phyloP scores from a whole-genome alignment of 768 basidiomycete species.

The Termitomyces sp. region DNA sequence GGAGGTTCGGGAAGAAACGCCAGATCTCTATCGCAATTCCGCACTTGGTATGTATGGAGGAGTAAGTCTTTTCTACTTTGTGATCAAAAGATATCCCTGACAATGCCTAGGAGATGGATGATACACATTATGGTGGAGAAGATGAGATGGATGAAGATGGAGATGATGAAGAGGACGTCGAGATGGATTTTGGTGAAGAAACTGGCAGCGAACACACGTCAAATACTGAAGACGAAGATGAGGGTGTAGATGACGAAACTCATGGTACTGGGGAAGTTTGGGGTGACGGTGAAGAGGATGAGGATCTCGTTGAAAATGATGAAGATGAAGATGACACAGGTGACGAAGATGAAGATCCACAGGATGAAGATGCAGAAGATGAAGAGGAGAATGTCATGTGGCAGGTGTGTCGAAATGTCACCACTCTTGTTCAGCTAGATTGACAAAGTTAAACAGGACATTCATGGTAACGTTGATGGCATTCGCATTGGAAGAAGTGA shows the following conservation, averaged over 20 bases:
- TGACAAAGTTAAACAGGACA: slow-evolving; percentile 33
- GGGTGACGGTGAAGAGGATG: slow-evolving; percentile 65
- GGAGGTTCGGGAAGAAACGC: slow-evolving; percentile 68
- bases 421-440: neutral
- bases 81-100: slow-evolving; percentile 5
- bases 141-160: slow-evolving; percentile 81
- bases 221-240: slow-evolving; percentile 64
- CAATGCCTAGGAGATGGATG: slow-evolving; percentile 73
- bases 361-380: slow-evolving; percentile 47
- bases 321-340: slow-evolving; percentile 46
- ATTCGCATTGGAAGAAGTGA: slow-evolving; percentile 42
- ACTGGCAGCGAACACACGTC: slow-evolving; percentile 81
- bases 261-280: slow-evolving; percentile 58
- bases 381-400: slow-evolving; percentile 49
- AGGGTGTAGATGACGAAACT: slow-evolving; percentile 56
- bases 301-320: slow-evolving; percentile 49
- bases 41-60: slow-evolving; percentile 94
- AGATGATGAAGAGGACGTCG: slow-evolving; percentile 77
- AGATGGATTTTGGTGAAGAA: slow-evolving; percentile 83
- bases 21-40: slow-evolving; percentile 93
- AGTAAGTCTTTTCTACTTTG: slow-evolving; percentile 39
- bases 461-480: slow-evolving; percentile 40
- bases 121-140: slow-evolving; percentile 58
- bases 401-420: slow-evolving; percentile 35
- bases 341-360: slow-evolving; percentile 29